Evolutionary conservation across 345 rosid genomes (phyloP).

Genomic region (Syzygium jambos): DNA sequence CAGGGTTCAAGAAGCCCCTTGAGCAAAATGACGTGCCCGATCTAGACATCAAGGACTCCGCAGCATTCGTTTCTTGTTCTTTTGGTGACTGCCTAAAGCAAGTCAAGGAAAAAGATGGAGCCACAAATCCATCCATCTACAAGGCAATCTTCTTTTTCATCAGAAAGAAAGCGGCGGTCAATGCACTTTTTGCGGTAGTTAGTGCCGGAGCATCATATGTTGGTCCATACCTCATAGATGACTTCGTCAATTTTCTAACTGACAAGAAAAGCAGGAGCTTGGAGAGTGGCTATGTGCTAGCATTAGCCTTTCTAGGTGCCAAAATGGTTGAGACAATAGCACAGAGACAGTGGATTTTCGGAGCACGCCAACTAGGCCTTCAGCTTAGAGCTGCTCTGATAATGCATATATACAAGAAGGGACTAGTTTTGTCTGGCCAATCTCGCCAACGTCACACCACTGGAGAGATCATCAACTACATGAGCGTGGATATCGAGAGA

Average conservation of each 20-base stretch:
- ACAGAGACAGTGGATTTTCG: conserved; percentile 91
- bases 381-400: conserved; percentile 70
- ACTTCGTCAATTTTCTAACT: conserved; percentile 53
- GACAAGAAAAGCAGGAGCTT: conserved; percentile 38
- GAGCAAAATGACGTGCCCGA: conserved; percentile 64
- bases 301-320: conserved; percentile 58
- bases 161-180: conserved; percentile 63
- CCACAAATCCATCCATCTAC: conserved; percentile 52
- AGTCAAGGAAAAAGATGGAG: conserved; percentile 39
- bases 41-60: conserved; percentile 57
- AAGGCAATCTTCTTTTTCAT: conserved; percentile 49
- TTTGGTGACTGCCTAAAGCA: conserved; percentile 41
- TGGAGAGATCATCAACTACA: conserved; percentile 86
- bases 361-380: conserved; percentile 82
- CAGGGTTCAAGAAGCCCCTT: conserved; percentile 70
- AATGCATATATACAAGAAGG: conserved; percentile 69
- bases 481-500: conserved; percentile 88
- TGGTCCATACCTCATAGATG: conserved; percentile 76
- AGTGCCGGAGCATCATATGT: conserved; percentile 70
- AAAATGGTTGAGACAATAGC: conserved; percentile 73
- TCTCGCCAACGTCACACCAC: conserved; percentile 75
- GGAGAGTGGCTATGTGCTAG: conserved; percentile 65
- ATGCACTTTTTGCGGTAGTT: conserved; percentile 60
- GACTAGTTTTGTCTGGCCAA: conserved; percentile 58
- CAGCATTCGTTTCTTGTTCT: conserved; percentile 37